These are phyloP conservation scores for Adansonia grandidieri DNA, from an alignment of 441 rosid genomes.

Conservation along the genomic window DNA sequence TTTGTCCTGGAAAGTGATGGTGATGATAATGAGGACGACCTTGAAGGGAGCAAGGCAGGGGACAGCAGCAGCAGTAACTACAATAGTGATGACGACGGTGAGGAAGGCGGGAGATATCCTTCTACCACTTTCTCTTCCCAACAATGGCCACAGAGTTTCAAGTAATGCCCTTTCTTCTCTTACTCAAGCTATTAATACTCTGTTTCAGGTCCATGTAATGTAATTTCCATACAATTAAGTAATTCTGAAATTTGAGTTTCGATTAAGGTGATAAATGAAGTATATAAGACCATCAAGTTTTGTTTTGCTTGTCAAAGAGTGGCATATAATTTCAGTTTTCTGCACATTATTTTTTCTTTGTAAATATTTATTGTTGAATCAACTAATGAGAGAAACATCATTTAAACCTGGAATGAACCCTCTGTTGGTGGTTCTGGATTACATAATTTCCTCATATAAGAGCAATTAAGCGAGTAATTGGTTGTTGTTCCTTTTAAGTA, in stretches of 20 bases:
- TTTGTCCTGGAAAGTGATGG: constrained; percentile 43
- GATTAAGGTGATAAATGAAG: too few species aligned
- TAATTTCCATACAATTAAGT: background rate
- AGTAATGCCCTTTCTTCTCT: constrained; percentile 35
- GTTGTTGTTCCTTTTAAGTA: background rate
- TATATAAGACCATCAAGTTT: too few species aligned
- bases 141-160: constrained; percentile 77
- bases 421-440: background rate
- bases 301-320: background rate
- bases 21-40: constrained; percentile 35
- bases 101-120: constrained; percentile 24
- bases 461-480: background rate
- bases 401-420: background rate
- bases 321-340: background rate
- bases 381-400: background rate
- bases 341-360: constrained; percentile 4
- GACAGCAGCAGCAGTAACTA: constrained; percentile 26
- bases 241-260: too few species aligned
- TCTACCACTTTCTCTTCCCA: constrained; percentile 49
- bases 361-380: background rate
- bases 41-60: constrained; percentile 41
- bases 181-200: background rate
- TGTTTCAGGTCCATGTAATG: background rate
- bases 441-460: background rate
- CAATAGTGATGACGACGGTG: constrained; percentile 37